phyloP scores from a whole-genome alignment of 345 rosid species.

The Populus tremula region DNA sequence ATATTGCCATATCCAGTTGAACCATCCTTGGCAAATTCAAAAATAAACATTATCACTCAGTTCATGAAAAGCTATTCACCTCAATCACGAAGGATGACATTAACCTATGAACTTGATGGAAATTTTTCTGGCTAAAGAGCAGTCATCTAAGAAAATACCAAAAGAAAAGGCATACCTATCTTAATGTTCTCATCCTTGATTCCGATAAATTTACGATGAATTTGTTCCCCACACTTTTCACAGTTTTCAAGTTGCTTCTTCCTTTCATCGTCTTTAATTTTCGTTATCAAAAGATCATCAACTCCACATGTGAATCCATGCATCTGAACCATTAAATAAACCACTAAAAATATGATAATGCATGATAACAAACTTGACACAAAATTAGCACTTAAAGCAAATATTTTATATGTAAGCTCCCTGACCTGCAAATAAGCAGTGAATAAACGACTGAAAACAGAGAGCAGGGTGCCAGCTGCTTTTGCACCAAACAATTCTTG shows the following conservation, averaged over 20 bases:
- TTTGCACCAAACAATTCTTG: slow-evolving; percentile 89
- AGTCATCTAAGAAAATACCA: not conserved
- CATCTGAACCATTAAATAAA: slow-evolving; percentile 54
- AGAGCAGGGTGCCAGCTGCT: slow-evolving; percentile 83
- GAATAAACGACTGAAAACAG: slow-evolving; percentile 83
- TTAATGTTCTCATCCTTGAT: slow-evolving; percentile 36
- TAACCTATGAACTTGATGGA: not conserved
- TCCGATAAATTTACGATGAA: slow-evolving; percentile 68
- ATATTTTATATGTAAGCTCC: slow-evolving; percentile 1
- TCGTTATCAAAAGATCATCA: slow-evolving; percentile 79
- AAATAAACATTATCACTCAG: not conserved
- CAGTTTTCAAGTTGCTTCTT: slow-evolving; percentile 68
- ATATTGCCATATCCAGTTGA: not conserved
- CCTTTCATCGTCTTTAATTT: slow-evolving; percentile 64
- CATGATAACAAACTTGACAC: not conserved
- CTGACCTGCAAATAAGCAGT: slow-evolving; percentile 85
- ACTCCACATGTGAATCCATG: slow-evolving; percentile 99
- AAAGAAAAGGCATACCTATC: slow-evolving; percentile 44
- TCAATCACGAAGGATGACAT: not conserved
- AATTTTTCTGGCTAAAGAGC: not conserved
- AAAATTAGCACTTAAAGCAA: not conserved
- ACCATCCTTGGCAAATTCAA: not conserved
- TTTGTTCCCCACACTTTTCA: slow-evolving; percentile 63
- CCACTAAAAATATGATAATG: slow-evolving; percentile 23
- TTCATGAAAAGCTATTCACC: not conserved